Conservation (phyloP, 176 grass and related monocot genomes). For the Carex myosuroides region DNA sequence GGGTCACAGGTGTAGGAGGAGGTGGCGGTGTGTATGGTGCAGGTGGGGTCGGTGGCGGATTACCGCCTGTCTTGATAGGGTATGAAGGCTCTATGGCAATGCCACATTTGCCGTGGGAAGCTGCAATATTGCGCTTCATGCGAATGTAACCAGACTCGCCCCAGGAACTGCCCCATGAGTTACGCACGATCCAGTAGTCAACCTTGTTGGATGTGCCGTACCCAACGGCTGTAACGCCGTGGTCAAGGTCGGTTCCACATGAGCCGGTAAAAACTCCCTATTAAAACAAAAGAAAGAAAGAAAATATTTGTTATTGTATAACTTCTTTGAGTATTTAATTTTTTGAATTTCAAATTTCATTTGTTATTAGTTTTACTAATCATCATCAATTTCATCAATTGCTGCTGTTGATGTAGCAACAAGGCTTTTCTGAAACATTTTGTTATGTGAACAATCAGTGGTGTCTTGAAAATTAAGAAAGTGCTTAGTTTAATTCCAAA, state of each 20-base stretch:
- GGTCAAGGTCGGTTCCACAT: conserved; percentile 34
- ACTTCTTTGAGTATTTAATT: not conserved
- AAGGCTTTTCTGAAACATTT: not conserved
- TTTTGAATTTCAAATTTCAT: not conserved
- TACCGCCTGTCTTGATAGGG: conserved; percentile 29
- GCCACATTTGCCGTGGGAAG: conserved; percentile 27
- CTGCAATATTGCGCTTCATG: conserved; percentile 28
- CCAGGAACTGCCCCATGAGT: conserved; percentile 46
- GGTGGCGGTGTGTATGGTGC: not conserved
- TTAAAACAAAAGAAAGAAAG: not conserved
- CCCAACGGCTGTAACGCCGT: conserved; percentile 39
- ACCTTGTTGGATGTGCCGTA: conserved; percentile 25
- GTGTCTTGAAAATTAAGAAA: not conserved
- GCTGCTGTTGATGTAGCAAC: not conserved
- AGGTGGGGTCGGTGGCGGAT: conserved; percentile 26
- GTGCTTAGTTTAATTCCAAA: not conserved
- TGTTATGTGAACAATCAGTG: not conserved
- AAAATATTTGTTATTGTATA: not conserved
- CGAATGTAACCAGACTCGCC: conserved; percentile 47
- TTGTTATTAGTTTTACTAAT: not conserved
- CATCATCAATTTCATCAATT: not conserved
- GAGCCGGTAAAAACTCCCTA: not conserved
- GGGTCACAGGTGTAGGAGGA: conserved; percentile 12
- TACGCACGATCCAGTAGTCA: conserved; percentile 66
- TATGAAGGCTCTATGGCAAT: conserved; percentile 42